Evolutionary conservation across 441 rosid genomes (phyloP), one percentile per base, ranked within the genome.

Genomic region (Raphanus hybrid): DNA sequence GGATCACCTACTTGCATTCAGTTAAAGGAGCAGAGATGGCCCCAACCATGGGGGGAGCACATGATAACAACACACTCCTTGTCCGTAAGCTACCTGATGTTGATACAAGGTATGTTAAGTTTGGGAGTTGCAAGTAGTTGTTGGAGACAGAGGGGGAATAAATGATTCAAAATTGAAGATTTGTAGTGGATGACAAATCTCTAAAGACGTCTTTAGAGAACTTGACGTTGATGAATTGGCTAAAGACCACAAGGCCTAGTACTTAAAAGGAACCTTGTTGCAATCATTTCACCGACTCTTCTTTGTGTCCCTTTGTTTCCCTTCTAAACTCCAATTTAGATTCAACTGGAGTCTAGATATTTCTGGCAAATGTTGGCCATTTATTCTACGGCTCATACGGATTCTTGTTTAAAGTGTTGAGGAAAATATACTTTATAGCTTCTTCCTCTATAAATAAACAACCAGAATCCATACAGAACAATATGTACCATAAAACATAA

Each of bases 161-260:
- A 52, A 52, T 3, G 57, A 50, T 50, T 50, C 57, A 15, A 54
- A 23, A 54, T 6, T 54, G 23, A 10, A 55, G 60, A 1, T 50
- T 55, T 8, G 27, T 55, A 55, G 27, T 54, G 27, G 27, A 55
- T 16, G 26, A 54, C 9, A 54, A 20, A n/a, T n/a, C n/a, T n/a
- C n/a, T n/a, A n/a, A n/a, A n/a, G n/a, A n/a, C n/a, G n/a, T n/a
- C n/a, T n/a, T n/a, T n/a, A n/a, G n/a, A n/a, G 98, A 92, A 78
- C 87, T 93, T 76, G 94, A 93, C 48, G 91, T 93, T 9, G 92
- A 90, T 8, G 97, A 91, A 81, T 78, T 93, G 96, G 81, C 84
- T 26, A 91, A 87, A 82, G 85, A 87, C 76, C 96, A 88, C 89
- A 90, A 90, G 81, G 82, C 86, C 9, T 85, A 83, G 16, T 85